These are phyloP conservation scores for Fusarium tuaranense DNA, from an alignment of 2,329 filamentous ascomycete genomes.

Conservation along the genomic window DNA sequence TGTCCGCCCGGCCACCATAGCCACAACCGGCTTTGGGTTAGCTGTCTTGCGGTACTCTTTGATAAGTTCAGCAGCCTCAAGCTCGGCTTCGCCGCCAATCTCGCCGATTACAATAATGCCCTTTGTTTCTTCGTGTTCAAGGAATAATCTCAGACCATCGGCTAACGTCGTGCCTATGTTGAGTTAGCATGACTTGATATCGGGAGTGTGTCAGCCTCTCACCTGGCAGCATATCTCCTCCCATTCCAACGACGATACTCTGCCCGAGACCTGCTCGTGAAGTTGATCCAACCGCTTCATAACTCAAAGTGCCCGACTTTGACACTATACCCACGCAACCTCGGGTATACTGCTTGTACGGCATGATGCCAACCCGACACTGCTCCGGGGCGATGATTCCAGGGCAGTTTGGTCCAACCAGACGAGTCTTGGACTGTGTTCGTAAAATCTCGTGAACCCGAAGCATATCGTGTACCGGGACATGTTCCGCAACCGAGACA, in stretches of 20 bases:
- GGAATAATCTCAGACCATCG: constrained; percentile 76
- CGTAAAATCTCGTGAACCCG: constrained; percentile 76
- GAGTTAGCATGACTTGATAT: not conserved
- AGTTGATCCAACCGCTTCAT: constrained; percentile 81
- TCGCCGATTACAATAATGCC: constrained; percentile 80
- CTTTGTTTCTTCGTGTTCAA: constrained; percentile 75
- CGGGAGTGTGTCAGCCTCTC: too few species aligned
- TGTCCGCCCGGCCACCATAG: constrained; percentile 73
- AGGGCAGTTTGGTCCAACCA: constrained; percentile 85
- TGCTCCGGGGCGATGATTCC: constrained; percentile 82
- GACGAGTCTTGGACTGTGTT: constrained; percentile 76
- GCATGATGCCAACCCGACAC: constrained; percentile 63
- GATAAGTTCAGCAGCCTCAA: constrained; percentile 79
- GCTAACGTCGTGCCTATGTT: constrained; percentile 70
- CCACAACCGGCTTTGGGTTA: constrained; percentile 73
- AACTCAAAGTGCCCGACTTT: constrained; percentile 85
- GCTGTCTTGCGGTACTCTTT: constrained; percentile 68
- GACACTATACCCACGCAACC: constrained; percentile 80
- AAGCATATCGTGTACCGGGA: constrained; percentile 82
- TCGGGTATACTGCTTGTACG: constrained; percentile 56
- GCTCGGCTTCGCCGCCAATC: constrained; percentile 76
- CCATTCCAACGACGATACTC: constrained; percentile 81
- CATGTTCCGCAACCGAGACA: constrained; percentile 83
- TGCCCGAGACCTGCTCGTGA: constrained; percentile 81
- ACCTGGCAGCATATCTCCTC: constrained; percentile 79